These are phyloP conservation scores for Termitomyces sp. DNA, from an alignment of 768 basidiomycete genomes.

Conservation along the genomic window DNA sequence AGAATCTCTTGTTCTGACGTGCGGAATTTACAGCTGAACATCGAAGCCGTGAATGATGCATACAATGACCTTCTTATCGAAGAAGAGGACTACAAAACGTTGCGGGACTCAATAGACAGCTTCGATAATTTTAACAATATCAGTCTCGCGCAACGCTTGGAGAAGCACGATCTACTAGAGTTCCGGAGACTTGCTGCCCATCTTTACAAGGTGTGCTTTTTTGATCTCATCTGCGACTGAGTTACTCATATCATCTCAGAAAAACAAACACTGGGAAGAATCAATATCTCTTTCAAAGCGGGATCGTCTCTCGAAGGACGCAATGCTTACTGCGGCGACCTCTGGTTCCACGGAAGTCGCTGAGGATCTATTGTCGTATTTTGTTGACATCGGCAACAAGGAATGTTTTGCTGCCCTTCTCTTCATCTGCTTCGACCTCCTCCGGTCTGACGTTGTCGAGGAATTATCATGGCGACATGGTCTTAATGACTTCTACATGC, in stretches of 20 bases:
- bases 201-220: constrained; percentile 76
- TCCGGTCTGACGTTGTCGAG: constrained; percentile 88
- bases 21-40: constrained; percentile 61
- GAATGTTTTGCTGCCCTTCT: constrained; percentile 93
- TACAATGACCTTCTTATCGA: constrained; percentile 98
- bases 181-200: constrained; percentile 94
- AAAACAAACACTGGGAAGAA: constrained; percentile 95
- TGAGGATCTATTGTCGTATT: constrained; percentile 93
- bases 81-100: constrained; percentile 97
- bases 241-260: constrained; percentile 36
- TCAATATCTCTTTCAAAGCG: constrained; percentile 93
- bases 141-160: constrained; percentile 76
- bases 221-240: neutral
- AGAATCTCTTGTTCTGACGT: neutral
- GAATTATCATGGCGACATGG: constrained; percentile 96
- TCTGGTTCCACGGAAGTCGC: constrained; percentile 85
- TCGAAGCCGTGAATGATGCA: constrained; percentile 96
- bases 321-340: constrained; percentile 87
- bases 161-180: constrained; percentile 88
- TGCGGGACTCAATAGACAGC: constrained; percentile 96
- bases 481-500: constrained; percentile 97
- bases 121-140: constrained; percentile 98
- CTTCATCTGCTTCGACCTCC: constrained; percentile 92
- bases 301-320: constrained; percentile 96
- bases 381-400: constrained; percentile 97